Evolutionary conservation across 345 rosid species (phyloP).

Genomic region (Salix caprea): DNA sequence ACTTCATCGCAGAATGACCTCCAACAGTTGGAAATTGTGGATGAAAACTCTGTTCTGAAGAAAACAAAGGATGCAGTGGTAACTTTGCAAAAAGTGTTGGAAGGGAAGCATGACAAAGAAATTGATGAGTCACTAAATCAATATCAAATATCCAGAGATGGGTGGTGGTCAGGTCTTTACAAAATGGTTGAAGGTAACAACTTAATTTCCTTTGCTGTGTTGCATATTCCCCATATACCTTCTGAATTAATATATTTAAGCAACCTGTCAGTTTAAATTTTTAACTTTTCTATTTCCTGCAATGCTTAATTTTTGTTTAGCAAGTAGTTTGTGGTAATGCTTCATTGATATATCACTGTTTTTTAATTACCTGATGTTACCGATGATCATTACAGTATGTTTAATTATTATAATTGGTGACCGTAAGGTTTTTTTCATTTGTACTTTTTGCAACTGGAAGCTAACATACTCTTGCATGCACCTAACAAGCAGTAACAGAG

Average conservation of each 20-base stretch:
- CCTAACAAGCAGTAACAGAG: neutral
- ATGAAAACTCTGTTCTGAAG: slow-evolving; percentile 56
- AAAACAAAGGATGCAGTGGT: slow-evolving; percentile 76
- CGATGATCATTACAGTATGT: no score
- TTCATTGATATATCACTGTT: no score
- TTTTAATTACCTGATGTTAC: no score
- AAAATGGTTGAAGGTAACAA: slow-evolving; percentile 80
- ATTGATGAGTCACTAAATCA: slow-evolving; percentile 56
- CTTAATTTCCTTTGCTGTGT: neutral
- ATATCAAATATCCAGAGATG: slow-evolving; percentile 52
- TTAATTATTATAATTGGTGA: no score
- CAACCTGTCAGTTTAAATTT: no score
- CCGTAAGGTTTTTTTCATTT: no score
- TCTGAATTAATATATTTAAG: neutral
- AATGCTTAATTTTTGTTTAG: no score
- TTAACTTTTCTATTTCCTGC: no score
- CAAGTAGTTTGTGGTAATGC: no score
- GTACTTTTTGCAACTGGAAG: no score
- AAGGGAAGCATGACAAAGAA: slow-evolving; percentile 73
- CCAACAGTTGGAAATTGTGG: slow-evolving; percentile 51
- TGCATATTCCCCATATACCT: neutral
- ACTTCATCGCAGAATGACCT: slow-evolving; percentile 72
- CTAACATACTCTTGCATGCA: neutral
- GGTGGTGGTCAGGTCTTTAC: slow-evolving; percentile 97
- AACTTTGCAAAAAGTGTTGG: slow-evolving; percentile 76